Conservation (phyloP, 2,329 filamentous ascomycete genomes). For the Diaporthe eres region DNA sequence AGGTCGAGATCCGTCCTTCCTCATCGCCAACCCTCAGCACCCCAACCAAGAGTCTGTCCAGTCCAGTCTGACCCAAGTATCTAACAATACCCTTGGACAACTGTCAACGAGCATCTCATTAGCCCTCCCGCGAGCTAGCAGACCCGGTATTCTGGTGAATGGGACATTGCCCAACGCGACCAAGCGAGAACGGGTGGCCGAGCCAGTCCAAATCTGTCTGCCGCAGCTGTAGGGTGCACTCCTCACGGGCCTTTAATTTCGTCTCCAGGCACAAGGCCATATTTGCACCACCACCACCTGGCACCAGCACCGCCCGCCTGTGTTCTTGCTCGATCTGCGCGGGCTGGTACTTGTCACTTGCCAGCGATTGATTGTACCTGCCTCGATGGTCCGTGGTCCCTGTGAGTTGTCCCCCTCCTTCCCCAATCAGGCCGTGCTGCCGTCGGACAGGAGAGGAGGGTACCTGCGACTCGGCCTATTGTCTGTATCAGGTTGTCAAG, state of each 20-base stretch:
- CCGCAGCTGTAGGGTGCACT: conserved; percentile 8
- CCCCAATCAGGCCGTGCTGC: conserved; percentile 10
- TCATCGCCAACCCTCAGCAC: background rate
- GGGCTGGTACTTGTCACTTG: conserved; percentile 7
- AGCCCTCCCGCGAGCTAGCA: conserved; percentile 28
- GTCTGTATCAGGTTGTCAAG: conserved; percentile 24
- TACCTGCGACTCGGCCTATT: background rate
- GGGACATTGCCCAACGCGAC: conserved; percentile 22
- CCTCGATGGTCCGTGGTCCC: background rate
- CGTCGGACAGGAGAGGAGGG: conserved; percentile 6
- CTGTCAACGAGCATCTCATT: conserved; percentile 26
- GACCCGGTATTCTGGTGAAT: conserved; percentile 30
- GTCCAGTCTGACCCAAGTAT: background rate
- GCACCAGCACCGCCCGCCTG: conserved; percentile 4
- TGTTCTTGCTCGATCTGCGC: background rate
- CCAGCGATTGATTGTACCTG: conserved; percentile 21
- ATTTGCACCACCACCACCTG: conserved; percentile 35
- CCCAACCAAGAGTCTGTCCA: background rate
- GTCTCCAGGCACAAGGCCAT: conserved; percentile 37
- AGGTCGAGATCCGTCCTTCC: background rate
- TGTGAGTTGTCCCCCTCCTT: conserved; percentile 17
- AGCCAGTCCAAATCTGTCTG: conserved; percentile 14
- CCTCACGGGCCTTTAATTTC: conserved; percentile 40
- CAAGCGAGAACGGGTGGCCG: background rate
- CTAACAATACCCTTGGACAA: background rate